Percentiles rank a stretch among this genome's conserved stretches.
Conservation (phyloP, 1,284 basidiomycete species). For the Coniophora puteana region DNA sequence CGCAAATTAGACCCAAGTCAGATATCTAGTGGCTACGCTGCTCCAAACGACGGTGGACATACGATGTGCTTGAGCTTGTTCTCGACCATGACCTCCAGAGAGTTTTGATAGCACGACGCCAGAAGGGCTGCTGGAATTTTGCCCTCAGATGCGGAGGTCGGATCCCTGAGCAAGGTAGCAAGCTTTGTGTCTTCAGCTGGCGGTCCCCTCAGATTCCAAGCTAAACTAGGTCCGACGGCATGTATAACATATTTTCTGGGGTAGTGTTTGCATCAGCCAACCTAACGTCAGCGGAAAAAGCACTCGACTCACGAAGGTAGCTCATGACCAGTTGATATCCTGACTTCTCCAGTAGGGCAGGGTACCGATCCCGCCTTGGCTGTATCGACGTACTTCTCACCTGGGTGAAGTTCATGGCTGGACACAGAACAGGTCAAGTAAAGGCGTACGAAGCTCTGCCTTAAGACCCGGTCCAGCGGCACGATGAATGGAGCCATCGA, state of each 20-base stretch:
- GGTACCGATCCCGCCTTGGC: no score
- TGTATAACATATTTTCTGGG: conserved; percentile 77
- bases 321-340: conserved; percentile 75
- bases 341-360: conserved; percentile 80
- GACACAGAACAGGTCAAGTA: no score
- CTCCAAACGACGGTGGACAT: conserved; percentile 5
- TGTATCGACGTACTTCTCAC: no score
- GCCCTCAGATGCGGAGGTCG: no score
- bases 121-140: no score
- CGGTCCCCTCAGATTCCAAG: conserved; percentile 38
- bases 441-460: conserved; percentile 64
- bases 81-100: conserved; percentile 60
- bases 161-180: no score
- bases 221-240: conserved; percentile 87
- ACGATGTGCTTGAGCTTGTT: conserved; percentile 68
- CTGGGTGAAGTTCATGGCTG: no score
- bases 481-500: conserved; percentile 84
- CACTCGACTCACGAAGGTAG: conserved; percentile 59
- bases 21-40: background rate
- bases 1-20: conserved; percentile 1
- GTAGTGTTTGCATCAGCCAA: conserved; percentile 6
- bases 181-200: no score
- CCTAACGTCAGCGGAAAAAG: conserved; percentile 2
- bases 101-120: conserved; percentile 68
- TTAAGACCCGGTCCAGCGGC: conserved; percentile 77